Conservation (phyloP, 2,329 filamentous ascomycete genomes). For the Fusarium beomiforme region DNA sequence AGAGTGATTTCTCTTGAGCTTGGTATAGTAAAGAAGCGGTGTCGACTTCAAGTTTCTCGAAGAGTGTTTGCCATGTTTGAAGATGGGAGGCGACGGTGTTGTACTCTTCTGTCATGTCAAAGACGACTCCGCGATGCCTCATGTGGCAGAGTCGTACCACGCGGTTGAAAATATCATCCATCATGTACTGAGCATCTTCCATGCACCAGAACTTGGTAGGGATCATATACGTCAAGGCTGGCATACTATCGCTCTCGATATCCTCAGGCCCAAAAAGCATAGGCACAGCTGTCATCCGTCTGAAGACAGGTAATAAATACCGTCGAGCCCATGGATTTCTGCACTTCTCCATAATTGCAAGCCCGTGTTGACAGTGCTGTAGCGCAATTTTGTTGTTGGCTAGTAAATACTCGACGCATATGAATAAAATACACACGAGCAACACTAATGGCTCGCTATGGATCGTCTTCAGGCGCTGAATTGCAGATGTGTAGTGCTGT, state of each 20-base stretch:
- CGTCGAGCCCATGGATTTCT: not conserved
- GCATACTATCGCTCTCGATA: not conserved
- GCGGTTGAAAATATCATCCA: constrained; percentile 7
- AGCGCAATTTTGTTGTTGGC: constrained; percentile 4
- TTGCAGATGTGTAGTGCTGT: constrained; percentile 16
- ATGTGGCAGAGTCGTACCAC: not conserved
- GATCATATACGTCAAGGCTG: not conserved
- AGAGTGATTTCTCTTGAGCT: not conserved
- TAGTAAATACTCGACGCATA: constrained; percentile 1
- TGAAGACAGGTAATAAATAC: constrained; percentile 9
- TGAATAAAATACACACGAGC: constrained; percentile 10
- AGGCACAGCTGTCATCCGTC: not conserved
- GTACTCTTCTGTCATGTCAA: not conserved
- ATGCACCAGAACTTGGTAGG: not conserved
- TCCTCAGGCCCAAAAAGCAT: constrained; percentile 4
- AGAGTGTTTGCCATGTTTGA: not conserved
- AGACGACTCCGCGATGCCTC: not conserved
- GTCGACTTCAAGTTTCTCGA: not conserved
- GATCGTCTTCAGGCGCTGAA: constrained; percentile 1
- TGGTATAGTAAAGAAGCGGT: not conserved
- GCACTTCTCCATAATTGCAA: constrained; percentile 1
- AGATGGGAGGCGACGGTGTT: not conserved
- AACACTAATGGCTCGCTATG: not conserved
- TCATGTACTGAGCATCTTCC: constrained; percentile 11
- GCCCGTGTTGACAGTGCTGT: not conserved